Evolutionary conservation across 495 filamentous ascomycete genomes (phyloP), one percentile per base, ranked within the genome.

Genomic region (Trichoderma parareesei): DNA sequence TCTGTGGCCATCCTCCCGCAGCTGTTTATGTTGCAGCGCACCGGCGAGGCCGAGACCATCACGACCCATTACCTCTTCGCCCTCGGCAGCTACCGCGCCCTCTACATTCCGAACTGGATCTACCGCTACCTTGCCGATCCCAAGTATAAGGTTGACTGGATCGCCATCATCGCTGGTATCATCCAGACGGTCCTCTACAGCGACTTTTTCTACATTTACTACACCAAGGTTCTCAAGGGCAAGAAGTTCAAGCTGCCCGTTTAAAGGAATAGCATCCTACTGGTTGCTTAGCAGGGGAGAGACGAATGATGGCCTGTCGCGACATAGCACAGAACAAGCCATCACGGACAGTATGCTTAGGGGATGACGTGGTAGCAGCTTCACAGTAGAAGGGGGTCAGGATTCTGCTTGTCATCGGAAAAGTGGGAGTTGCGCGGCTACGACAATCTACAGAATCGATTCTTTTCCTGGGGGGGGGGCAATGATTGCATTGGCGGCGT

Each of bases 151-250:
- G 85, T 88, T 65, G 92, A 97, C 74, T 84, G 84, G 60, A 92
- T 96, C 69, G 87, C 93, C 2, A 87, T 95, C 53, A 66, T 92
- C 44, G 94, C 94, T 9, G 94, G 94, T 10, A 83, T 97, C 38
- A 79, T 97, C 66, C 94, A 98, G 81, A 98, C 94, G 20, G 75
- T 98, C 38, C 81, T 98, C 62, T 98, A 98, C 77, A 96, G 91
- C 63, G 94, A 98, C 78, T 98, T 98, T 80, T 98, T 98, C 82
- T 98, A 91, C 82, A 96, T 98, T 67, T 98, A 98, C 77, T 98
- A 96, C 75, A 96, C 88, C 53, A 96, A 95, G 78, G 87, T 94
- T 46, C 78, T 93, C 81, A 91, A 92, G 77, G 90, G 90, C 62
- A 89, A 91, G 82, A 92, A 89, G 76, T 94, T 94, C 73, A 90